Conservation (phyloP, 225 moss, liverwort and hornwort species). For the Bryum argenteum region DNA sequence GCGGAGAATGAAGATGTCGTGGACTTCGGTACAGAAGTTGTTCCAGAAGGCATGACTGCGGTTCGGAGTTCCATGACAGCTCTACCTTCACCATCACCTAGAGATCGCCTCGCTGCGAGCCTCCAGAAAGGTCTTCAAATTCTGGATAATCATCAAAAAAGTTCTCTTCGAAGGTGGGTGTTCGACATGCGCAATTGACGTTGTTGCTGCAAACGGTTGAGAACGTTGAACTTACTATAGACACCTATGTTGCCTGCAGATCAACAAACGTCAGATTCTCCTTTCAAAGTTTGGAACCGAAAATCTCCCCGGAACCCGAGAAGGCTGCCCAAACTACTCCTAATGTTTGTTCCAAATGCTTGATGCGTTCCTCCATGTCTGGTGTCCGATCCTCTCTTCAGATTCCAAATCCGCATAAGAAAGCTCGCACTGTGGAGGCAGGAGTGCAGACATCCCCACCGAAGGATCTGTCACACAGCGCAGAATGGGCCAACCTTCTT, state of each 20-base stretch:
- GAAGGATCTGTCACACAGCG: constrained; percentile 26
- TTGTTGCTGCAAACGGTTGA: background rate
- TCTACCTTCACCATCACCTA: constrained; percentile 61
- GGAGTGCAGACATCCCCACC: constrained; percentile 51
- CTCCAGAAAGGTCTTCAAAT: constrained; percentile 93
- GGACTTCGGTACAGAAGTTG: constrained; percentile 38
- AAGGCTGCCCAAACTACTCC: constrained; percentile 46
- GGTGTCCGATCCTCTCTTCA: constrained; percentile 51
- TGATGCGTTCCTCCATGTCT: constrained; percentile 32
- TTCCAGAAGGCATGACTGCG: constrained; percentile 30
- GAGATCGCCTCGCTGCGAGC: constrained; percentile 87
- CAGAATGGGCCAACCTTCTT: constrained; percentile 40
- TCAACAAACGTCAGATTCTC: constrained; percentile 72
- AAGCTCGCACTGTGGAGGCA: constrained; percentile 45
- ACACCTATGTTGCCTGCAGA: constrained; percentile 25
- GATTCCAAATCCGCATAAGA: constrained; percentile 43
- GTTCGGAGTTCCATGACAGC: constrained; percentile 45
- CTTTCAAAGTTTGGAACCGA: constrained; percentile 49
- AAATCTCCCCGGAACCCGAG: constrained; percentile 44
- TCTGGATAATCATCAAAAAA: constrained; percentile 84
- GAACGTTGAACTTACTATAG: background rate
- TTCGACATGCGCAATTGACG: background rate
- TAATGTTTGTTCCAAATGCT: constrained; percentile 46
- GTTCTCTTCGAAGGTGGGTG: constrained; percentile 58
- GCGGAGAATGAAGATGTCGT: constrained; percentile 55